Base-by-base conservation (phyloP, 495 filamentous ascomycete species). In the Annulohypoxylon bovei region DNA sequence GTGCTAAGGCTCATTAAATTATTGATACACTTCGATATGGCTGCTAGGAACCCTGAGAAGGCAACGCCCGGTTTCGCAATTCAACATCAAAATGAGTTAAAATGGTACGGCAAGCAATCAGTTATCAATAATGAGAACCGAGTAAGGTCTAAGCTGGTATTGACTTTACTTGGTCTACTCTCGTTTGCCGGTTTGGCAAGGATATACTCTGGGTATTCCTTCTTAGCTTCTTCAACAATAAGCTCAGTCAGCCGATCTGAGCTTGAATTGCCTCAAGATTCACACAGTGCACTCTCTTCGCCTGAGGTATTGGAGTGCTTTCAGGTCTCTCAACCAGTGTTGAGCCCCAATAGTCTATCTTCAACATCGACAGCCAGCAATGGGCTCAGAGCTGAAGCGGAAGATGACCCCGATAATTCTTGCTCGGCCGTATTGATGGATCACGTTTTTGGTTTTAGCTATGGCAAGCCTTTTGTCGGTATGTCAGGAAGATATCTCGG, bases 381-480 rank as follows among this genome's bases (percentile, higher is more conserved):
- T 35, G 28, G 68, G 1, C 68, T 73, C 0, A 65, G 55, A 9
- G 60, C 37, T 0, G 27, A 54, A 12, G 64, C 25, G 20, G 46
- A 56, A 7, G 50, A 57, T 42, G 58, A 75, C 7, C 74, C 73
- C 20, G 47, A 76, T 9, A 62, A 74, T 39, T 73, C 77, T 65
- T 92, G 91, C 71, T 79, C 82, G 23, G 65, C 87, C 3, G 50
- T 87, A 30, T 79, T 96, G 40, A 93, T 95, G 89, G 77, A 89
- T 6, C 85, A 93, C 79, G 83, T 84, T 4, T 97, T 96, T 81
- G 92, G 81, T 0, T 88, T 77, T 65, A 94, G 91, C 68, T 97
- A 97, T 74, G 91, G 90, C 22, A 73, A 83, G 16, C 93, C 93
- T 4, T 97, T 91, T 68, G 85, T 95, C 73, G 92, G 93, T 92